phyloP scores from a whole-genome alignment of 2,329 filamentous ascomycete species.

The Metarhizium robertsii region DNA sequence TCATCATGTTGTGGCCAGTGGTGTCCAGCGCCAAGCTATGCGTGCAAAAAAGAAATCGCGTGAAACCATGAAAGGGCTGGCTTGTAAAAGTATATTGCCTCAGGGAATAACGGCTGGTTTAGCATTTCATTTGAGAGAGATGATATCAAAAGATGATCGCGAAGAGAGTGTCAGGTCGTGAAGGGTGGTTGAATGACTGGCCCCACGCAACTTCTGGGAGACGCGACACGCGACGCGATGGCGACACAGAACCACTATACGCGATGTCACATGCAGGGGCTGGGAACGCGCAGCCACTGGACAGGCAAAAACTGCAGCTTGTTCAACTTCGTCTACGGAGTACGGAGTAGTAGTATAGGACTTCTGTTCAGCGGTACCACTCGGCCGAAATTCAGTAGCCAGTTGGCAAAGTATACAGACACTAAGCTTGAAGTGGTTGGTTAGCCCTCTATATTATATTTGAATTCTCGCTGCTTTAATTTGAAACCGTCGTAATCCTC shows the following conservation, averaged over 20 bases:
- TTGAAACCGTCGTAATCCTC: conserved; percentile 11
- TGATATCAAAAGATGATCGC: background rate
- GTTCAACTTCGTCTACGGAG: background rate
- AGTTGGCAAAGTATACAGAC: too few species aligned
- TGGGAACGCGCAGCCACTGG: background rate
- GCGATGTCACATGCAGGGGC: conserved; percentile 7
- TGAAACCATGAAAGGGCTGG: background rate
- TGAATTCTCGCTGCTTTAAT: background rate
- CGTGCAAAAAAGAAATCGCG: background rate
- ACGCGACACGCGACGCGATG: conserved; percentile 8
- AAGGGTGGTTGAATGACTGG: background rate
- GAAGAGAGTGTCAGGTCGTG: background rate
- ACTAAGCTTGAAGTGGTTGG: too few species aligned
- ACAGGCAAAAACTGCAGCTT: background rate
- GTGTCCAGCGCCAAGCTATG: background rate
- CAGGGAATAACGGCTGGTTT: background rate
- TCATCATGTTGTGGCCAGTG: conserved; percentile 5
- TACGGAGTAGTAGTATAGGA: background rate
- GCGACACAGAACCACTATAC: conserved; percentile 5
- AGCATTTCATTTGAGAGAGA: background rate
- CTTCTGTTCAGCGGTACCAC: background rate
- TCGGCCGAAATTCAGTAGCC: too few species aligned
- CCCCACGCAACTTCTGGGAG: background rate
- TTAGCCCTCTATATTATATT: background rate
- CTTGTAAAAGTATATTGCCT: background rate